These are phyloP conservation scores for Lactifluus subvellereus DNA, from an alignment of 768 basidiomycete genomes.

Conservation along the genomic window DNA sequence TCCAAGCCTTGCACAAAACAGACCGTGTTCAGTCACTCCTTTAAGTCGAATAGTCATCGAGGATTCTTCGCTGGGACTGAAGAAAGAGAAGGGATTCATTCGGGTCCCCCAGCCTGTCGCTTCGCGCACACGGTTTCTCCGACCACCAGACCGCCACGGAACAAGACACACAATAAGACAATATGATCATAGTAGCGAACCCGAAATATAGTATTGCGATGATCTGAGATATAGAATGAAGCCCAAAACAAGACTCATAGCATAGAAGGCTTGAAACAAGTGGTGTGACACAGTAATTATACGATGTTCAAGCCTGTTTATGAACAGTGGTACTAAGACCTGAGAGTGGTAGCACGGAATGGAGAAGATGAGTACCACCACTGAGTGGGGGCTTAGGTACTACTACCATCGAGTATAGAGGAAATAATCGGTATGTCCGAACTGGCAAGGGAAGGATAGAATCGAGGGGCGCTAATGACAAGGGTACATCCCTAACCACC, in stretches of 20 bases:
- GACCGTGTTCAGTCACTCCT: conserved; percentile 18
- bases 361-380: not conserved
- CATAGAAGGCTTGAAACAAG: not conserved
- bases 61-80: not conserved
- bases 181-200: not conserved
- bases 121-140: not conserved
- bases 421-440: too few relatives aligned
- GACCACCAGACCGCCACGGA: too few relatives aligned
- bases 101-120: not conserved
- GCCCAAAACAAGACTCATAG: not conserved
- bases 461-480: too few relatives aligned
- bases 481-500: too few relatives aligned
- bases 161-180: not conserved
- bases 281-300: not conserved
- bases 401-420: not conserved
- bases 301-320: not conserved
- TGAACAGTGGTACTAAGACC: not conserved
- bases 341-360: not conserved
- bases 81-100: not conserved
- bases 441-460: too few relatives aligned
- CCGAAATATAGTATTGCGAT: not conserved
- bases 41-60: not conserved
- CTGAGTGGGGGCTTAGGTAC: not conserved
- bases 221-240: not conserved
- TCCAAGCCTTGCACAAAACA: conserved; percentile 16